phyloP scores from a whole-genome alignment of 2,329 filamentous ascomycete genomes.

The Verticillium isaacii region DNA sequence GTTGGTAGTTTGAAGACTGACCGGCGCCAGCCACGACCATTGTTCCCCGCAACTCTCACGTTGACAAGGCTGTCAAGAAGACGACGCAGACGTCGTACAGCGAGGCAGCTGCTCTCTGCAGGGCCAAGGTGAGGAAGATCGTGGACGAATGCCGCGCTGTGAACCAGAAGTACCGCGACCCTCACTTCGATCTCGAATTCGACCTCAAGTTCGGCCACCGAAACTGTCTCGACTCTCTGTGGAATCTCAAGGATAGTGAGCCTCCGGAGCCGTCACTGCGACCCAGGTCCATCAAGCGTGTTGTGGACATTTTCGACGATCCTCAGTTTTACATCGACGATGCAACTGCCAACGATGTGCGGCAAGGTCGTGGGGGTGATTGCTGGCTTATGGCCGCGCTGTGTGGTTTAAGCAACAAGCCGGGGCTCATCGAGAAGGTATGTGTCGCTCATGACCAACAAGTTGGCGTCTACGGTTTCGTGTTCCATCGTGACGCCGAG shows the following conservation, averaged over 20 bases:
- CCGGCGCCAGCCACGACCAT: conserved; percentile 55
- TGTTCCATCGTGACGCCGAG: conserved; percentile 76
- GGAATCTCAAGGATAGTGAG: conserved; percentile 23
- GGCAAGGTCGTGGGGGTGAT: conserved; percentile 73
- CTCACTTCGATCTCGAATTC: conserved; percentile 80
- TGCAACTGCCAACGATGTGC: conserved; percentile 60
- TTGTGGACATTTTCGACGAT: conserved; percentile 69
- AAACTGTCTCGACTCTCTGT: conserved; percentile 44
- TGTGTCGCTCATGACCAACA: conserved; percentile 69
- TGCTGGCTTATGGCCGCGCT: conserved; percentile 84
- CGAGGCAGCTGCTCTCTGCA: conserved; percentile 65
- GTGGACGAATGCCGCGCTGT: conserved; percentile 64
- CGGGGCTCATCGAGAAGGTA: conserved; percentile 64
- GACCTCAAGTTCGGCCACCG: conserved; percentile 60
- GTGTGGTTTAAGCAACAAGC: conserved; percentile 70
- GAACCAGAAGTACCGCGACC: conserved; percentile 82
- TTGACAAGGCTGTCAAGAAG: conserved; percentile 39
- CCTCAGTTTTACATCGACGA: conserved; percentile 76
- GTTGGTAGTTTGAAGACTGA: neutral
- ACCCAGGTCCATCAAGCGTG: conserved; percentile 60
- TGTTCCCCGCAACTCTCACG: conserved; percentile 63
- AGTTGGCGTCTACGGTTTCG: conserved; percentile 80
- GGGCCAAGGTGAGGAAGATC: conserved; percentile 57
- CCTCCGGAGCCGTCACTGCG: conserved; percentile 21
- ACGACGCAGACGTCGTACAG: conserved; percentile 64